A percentile compares a stretch with the other conserved stretches of the same genome.
Conservation (phyloP, 352 stramenopile genomes). For the Thalassiosira delicatula region DNA sequence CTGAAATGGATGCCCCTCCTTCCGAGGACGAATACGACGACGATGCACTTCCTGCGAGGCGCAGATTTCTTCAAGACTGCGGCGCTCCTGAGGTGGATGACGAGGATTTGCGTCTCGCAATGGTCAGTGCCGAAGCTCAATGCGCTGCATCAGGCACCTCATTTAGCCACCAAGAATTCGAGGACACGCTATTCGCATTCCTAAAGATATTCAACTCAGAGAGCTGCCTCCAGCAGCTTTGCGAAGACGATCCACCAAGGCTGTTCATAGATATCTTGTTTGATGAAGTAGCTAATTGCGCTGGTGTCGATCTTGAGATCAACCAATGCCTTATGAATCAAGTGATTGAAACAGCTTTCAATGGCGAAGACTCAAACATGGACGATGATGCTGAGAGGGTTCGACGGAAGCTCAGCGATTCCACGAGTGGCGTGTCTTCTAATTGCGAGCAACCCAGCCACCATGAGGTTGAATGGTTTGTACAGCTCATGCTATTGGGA, state of each 20-base stretch:
- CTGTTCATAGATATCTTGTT: constrained; percentile 56
- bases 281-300: too few species aligned
- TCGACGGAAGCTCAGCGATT: too few species aligned
- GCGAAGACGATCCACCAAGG: constrained; percentile 13
- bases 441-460: too few species aligned
- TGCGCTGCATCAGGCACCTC: constrained; percentile 23
- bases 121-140: constrained; percentile 22
- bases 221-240: constrained; percentile 33
- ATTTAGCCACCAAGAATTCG: constrained; percentile 46
- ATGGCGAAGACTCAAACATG: too few species aligned
- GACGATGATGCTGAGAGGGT: too few species aligned
- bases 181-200: constrained; percentile 25
- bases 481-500: too few species aligned
- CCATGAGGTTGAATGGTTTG: too few species aligned
- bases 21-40: too few species aligned
- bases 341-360: too few species aligned
- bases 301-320: too few species aligned
- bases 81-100: constrained; percentile 40
- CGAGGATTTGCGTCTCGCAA: constrained; percentile 36
- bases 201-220: constrained; percentile 32
- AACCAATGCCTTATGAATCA: too few species aligned
- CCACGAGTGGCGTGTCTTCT: too few species aligned
- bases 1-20: not conserved
- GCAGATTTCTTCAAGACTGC: constrained; percentile 29
- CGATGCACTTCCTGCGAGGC: not conserved